These are phyloP conservation scores for Saturnispora sanitii DNA, from an alignment of 805 yeast species.

Conservation along the genomic window DNA sequence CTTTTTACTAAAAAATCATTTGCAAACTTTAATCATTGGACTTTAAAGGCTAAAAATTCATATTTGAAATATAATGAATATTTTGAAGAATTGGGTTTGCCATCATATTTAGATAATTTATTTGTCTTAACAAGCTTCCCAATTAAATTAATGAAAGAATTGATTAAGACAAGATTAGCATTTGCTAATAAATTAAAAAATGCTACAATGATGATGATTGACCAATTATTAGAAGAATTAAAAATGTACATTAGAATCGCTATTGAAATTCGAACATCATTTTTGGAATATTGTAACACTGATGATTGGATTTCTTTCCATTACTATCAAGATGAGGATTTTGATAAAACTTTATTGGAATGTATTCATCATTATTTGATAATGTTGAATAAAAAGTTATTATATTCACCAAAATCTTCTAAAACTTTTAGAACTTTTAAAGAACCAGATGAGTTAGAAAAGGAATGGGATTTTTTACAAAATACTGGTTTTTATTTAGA, in stretches of 20 bases:
- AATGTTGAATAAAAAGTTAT: conserved; percentile 62
- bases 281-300: conserved; percentile 48
- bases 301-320: conserved; percentile 61
- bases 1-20: conserved; percentile 64
- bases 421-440: conserved; percentile 71
- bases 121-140: conserved; percentile 68
- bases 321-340: conserved; percentile 47
- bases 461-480: conserved; percentile 69
- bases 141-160: conserved; percentile 65
- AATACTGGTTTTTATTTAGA: conserved; percentile 70
- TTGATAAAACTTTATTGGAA: conserved; percentile 58
- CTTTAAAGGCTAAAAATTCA: conserved; percentile 69
- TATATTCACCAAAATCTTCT: conserved; percentile 51
- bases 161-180: conserved; percentile 59
- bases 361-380: conserved; percentile 66
- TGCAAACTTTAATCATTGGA: conserved; percentile 66
- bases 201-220: conserved; percentile 94
- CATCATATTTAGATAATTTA: conserved; percentile 58
- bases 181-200: conserved; percentile 72
- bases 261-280: conserved; percentile 59
- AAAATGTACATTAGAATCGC: conserved; percentile 68
- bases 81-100: conserved; percentile 62
- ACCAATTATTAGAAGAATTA: conserved; percentile 84
- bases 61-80: conserved; percentile 49
- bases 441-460: conserved; percentile 84